phyloP scores from a whole-genome alignment of 2,329 filamentous ascomycete genomes.

The Fusarium newnesense region DNA sequence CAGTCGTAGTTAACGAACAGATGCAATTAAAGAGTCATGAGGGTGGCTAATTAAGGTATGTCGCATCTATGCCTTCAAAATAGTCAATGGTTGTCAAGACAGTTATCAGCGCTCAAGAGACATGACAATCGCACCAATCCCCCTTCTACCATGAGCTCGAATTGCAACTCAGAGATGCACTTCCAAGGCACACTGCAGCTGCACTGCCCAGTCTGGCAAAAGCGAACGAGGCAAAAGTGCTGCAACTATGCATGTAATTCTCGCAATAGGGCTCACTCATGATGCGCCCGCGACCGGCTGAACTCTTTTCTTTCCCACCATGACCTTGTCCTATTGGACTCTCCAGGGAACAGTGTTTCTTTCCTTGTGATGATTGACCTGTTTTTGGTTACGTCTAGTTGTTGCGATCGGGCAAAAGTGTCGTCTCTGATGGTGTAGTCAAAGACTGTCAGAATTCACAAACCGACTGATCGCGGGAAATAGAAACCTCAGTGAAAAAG shows the following conservation, averaged over 20 bases:
- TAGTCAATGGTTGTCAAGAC: slow-evolving; percentile 7
- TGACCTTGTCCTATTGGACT: slow-evolving; percentile 10
- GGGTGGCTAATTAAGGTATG: neutral
- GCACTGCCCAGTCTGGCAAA: slow-evolving; percentile 11
- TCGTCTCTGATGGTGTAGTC: slow-evolving; percentile 11
- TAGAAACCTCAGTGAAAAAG: neutral
- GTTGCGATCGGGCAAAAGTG: slow-evolving; percentile 20
- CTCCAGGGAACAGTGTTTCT: neutral
- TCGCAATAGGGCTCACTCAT: slow-evolving; percentile 29
- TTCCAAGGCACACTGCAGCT: slow-evolving; percentile 25
- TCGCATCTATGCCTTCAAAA: slow-evolving; percentile 1
- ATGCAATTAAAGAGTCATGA: slow-evolving; percentile 41
- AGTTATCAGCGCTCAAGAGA: neutral
- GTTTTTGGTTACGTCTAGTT: neutral
- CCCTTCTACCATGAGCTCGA: slow-evolving; percentile 13
- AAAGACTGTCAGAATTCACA: slow-evolving; percentile 3
- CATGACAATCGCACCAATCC: neutral
- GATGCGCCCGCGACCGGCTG: slow-evolving; percentile 17
- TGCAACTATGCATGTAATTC: slow-evolving; percentile 25
- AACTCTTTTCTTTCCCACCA: neutral
- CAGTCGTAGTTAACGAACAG: slow-evolving; percentile 26
- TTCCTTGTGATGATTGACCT: slow-evolving; percentile 8
- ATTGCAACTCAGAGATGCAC: slow-evolving; percentile 15
- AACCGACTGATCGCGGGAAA: neutral
- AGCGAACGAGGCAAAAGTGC: slow-evolving; percentile 9